Conservation (phyloP, 441 rosid species). For the Erodium trifolium region DNA sequence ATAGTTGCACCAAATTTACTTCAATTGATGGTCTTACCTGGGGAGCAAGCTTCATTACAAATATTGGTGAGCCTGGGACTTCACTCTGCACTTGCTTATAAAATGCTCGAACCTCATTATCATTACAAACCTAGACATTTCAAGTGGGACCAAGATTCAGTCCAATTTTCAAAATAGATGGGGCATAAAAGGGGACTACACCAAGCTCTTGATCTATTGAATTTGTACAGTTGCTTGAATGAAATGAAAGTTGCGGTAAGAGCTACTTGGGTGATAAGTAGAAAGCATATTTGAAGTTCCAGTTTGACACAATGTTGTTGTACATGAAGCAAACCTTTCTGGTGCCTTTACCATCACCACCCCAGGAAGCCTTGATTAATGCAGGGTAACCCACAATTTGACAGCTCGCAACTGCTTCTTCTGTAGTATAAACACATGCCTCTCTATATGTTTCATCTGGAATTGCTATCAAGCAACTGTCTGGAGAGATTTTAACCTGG, state of each 20-base stretch:
- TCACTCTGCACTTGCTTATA: conserved; percentile 99
- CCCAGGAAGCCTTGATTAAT: conserved; percentile 99
- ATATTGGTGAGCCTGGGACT: conserved; percentile 99
- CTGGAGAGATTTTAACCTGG: conserved; percentile 81
- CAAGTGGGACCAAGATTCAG: neutral
- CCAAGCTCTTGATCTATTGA: neutral
- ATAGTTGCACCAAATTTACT: neutral
- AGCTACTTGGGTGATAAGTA: neutral
- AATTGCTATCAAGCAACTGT: conserved; percentile 65
- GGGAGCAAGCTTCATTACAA: conserved; percentile 99
- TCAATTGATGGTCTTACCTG: conserved; percentile 23
- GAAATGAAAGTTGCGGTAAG: neutral
- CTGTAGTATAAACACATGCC: conserved; percentile 96
- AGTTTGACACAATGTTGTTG: neutral
- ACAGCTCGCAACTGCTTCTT: conserved; percentile 96
- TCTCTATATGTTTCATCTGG: conserved; percentile 82
- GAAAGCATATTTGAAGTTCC: neutral
- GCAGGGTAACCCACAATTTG: conserved; percentile 99
- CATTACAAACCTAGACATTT: conserved; percentile 48
- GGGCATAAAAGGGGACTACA: neutral
- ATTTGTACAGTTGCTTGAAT: neutral
- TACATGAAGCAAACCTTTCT: conserved; percentile 53
- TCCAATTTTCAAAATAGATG: neutral
- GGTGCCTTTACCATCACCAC: conserved; percentile 99
- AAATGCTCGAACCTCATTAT: conserved; percentile 90